These are phyloP conservation scores for Lepidium didymum DNA, from an alignment of 345 rosid genomes.

Conservation along the genomic window DNA sequence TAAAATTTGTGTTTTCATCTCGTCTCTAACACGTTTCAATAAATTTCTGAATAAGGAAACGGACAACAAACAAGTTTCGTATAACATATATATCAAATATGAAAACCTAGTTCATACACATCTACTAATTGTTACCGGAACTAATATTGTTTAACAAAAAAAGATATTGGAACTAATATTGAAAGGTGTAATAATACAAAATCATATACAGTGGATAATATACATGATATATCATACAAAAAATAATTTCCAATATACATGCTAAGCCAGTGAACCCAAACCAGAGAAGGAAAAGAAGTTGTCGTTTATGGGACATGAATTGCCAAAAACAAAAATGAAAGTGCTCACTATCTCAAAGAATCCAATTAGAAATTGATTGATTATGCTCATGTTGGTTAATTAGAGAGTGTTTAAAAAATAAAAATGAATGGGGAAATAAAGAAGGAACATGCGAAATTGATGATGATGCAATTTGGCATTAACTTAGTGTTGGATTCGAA, in stretches of 20 bases:
- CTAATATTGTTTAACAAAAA: no score
- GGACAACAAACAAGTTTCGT: no score
- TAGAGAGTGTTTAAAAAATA: background rate
- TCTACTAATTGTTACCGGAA: no score
- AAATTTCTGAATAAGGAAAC: no score
- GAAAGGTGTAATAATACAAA: no score
- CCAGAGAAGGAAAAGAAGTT: background rate
- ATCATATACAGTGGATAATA: no score
- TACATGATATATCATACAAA: background rate
- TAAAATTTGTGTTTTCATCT: no score
- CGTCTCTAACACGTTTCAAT: no score
- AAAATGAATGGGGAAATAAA: constrained; percentile 10
- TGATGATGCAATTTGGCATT: constrained; percentile 36
- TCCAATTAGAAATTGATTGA: constrained; percentile 6
- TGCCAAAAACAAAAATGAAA: background rate
- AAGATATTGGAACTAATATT: no score
- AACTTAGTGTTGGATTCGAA: constrained; percentile 21
- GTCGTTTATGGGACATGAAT: constrained; percentile 9
- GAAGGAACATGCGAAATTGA: constrained; percentile 30
- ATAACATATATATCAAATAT: no score
- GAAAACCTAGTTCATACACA: no score
- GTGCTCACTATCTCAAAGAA: constrained; percentile 22
- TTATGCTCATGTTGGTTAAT: constrained; percentile 14
- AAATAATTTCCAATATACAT: background rate
- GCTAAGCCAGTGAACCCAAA: background rate